Evolutionary conservation across 1,139 yeast species (phyloP), one percentile per base, ranked within the genome.

Genomic region (Hemisphaericaspora subhashii): DNA sequence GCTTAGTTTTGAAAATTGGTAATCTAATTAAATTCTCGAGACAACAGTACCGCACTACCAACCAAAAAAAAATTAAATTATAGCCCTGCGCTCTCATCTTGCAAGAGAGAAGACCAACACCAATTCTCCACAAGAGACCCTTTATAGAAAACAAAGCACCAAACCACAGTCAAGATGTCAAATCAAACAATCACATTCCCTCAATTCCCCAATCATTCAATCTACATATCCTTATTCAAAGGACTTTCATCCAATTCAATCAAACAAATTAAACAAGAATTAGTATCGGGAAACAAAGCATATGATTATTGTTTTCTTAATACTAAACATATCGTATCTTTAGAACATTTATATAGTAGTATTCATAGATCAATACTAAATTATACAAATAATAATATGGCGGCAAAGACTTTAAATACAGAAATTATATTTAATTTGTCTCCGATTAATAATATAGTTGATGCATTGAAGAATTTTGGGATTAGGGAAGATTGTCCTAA

Each of bases 401-500:
- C 58, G 44, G 72, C 77, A 26, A 68, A 66, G 34, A 62, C 73
- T 1, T 53, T 72, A 39, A 62, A 70, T 45, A 64, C 77, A 0
- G 77, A 72, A 45, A 65, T 71, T 26, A 62, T 72, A 17, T 61
- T 64, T 46, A 67, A 61, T 44, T 57, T 72, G 42, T 66, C 72
- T 3, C 75, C 77, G 2, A 58, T 66, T 12, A 72, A 70, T 53
- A 71, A 68, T 43, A 67, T 72, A 33, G 58, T 62, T 57, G 76
- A 72, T 41, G 74, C 77, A 1, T 56, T 72, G 44, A 64, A 58
- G 39, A 48, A 66, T 40, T 72, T 72, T 51, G 77, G 77, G 1
- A 60, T 72, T 13, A 71, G 65, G 48, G 57, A 57, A 12, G 45
- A 51, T 13, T 53, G 64, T 32, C 44, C 51, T 9, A 58, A 57